Evolutionary conservation across 176 grass and related monocot genomes (phyloP).

Genomic region (Ensete glaucum): DNA sequence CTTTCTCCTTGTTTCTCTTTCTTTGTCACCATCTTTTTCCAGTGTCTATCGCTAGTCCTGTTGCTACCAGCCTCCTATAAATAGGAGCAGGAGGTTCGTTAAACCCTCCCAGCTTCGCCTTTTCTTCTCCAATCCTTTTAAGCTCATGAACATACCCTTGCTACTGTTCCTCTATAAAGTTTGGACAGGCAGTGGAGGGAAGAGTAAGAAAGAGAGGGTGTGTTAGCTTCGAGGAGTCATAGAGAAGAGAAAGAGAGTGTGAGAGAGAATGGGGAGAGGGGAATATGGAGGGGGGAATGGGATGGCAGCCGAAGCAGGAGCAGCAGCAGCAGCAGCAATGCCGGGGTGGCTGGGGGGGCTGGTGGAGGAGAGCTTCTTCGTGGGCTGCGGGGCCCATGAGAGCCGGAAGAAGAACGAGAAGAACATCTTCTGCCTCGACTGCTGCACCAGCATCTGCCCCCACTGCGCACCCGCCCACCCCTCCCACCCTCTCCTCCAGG

Average conservation of each 20-base stretch:
- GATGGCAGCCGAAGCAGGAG: not conserved
- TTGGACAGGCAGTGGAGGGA: not conserved
- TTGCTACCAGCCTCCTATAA: conserved; percentile 25
- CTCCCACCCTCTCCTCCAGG: conserved; percentile 69
- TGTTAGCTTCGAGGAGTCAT: no score
- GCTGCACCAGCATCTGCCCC: conserved; percentile 75
- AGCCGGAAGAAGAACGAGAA: conserved; percentile 89
- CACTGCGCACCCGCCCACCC: conserved; percentile 60
- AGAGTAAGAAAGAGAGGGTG: not conserved
- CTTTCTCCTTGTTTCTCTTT: not conserved
- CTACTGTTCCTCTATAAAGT: not conserved
- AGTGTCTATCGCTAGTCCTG: not conserved
- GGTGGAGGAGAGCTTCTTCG: conserved; percentile 88
- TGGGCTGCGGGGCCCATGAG: conserved; percentile 53
- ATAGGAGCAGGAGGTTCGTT: conserved; percentile 21
- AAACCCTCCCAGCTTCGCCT: not conserved
- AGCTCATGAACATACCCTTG: not conserved
- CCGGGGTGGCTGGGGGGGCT: conserved; percentile 55
- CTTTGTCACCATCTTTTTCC: not conserved
- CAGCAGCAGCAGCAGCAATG: conserved; percentile 17
- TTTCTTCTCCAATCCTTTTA: not conserved
- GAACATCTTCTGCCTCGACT: conserved; percentile 97
- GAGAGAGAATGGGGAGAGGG: not conserved
- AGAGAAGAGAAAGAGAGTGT: not conserved
- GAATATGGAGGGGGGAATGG: not conserved